These are phyloP conservation scores for Solanum hybrid DNA, from an alignment of 305 asterid species.

Conservation along the genomic window DNA sequence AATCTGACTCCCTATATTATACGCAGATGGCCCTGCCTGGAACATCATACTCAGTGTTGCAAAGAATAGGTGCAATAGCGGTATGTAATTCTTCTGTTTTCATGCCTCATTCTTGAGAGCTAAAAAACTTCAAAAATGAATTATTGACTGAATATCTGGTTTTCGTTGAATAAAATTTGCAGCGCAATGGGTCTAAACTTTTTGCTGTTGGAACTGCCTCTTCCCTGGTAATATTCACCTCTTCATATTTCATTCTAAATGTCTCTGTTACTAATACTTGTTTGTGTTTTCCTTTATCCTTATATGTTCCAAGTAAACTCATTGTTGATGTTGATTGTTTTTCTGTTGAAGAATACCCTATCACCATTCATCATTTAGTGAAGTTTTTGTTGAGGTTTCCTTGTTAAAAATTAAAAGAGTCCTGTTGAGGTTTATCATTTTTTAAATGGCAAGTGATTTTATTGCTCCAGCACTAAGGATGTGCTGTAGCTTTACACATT, in stretches of 20 bases:
- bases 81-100: slow-evolving; percentile 27
- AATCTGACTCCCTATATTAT: slow-evolving; percentile 8
- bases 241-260: neutral
- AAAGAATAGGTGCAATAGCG: slow-evolving; percentile 79
- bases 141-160: slow-evolving; percentile 10
- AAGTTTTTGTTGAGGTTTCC: neutral
- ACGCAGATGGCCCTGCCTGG: slow-evolving; percentile 73
- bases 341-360: neutral
- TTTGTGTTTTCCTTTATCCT: neutral
- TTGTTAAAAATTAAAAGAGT: neutral
- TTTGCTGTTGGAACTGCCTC: slow-evolving; percentile 84
- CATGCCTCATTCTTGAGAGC: neutral
- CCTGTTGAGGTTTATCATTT: neutral
- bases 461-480: neutral
- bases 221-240: slow-evolving; percentile 51
- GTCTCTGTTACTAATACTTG: neutral
- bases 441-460: neutral
- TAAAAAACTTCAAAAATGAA: neutral
- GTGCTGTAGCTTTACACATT: neutral
- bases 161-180: slow-evolving; percentile 11
- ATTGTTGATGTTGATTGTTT: neutral
- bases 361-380: neutral
- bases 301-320: neutral
- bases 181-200: slow-evolving; percentile 84
- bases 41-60: slow-evolving; percentile 61